phyloP scores from a whole-genome alignment of 352 stramenopile species.

The Pythium dissimile region DNA sequence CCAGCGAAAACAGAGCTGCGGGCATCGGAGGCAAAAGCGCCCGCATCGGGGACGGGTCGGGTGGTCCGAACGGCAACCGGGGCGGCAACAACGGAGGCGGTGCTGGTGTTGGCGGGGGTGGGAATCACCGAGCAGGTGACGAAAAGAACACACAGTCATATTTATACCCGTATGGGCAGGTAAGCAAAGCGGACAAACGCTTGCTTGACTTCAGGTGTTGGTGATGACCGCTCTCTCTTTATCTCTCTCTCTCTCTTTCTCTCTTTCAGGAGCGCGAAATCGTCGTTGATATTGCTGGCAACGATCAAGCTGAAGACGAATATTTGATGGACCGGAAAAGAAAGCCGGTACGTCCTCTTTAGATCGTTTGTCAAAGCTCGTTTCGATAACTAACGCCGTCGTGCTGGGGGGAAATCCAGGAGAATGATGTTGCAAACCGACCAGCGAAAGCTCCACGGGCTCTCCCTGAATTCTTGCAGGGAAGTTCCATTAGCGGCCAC shows the following conservation, averaged over 20 bases:
- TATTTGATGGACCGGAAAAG: conserved; percentile 73
- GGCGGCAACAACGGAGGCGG: conserved; percentile 19
- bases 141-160: conserved; percentile 76
- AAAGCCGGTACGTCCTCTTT: conserved; percentile 36
- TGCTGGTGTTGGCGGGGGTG: conserved; percentile 30
- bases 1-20: conserved; percentile 82
- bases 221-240: not conserved
- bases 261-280: conserved; percentile 64
- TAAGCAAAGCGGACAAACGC: no score
- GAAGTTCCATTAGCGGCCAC: conserved; percentile 85
- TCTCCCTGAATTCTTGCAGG: conserved; percentile 75
- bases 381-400: no score
- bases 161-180: conserved; percentile 78
- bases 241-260: not conserved
- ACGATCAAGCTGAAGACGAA: conserved; percentile 71
- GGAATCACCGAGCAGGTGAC: conserved; percentile 37
- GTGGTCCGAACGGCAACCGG: conserved; percentile 36
- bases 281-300: conserved; percentile 81
- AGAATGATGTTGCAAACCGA: conserved; percentile 51
- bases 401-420: no score
- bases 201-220: not conserved
- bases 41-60: conserved; percentile 29
- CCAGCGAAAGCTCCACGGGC: conserved; percentile 56
- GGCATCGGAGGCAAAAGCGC: conserved; percentile 70
- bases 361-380: not conserved